These are phyloP conservation scores for Dendrothele bispora DNA, from an alignment of 768 basidiomycete genomes.

Conservation along the genomic window DNA sequence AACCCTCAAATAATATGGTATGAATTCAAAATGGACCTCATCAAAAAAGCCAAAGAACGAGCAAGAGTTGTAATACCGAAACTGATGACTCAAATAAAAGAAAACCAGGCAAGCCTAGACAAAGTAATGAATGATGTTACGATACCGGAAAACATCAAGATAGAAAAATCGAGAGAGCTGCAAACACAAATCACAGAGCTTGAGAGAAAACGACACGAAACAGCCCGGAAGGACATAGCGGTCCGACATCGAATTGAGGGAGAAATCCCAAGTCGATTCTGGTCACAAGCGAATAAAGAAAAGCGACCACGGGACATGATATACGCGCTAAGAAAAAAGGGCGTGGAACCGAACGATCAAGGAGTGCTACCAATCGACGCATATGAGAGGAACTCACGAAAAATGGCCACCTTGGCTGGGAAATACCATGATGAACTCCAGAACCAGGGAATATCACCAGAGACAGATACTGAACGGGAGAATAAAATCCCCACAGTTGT, in stretches of 20 bases:
- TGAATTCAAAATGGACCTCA: constrained; percentile 7
- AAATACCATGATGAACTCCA: constrained; percentile 30
- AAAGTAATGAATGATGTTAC: neutral
- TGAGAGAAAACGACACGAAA: neutral
- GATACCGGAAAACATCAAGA: neutral
- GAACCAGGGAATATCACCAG: too few relatives aligned
- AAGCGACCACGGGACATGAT: constrained; percentile 18
- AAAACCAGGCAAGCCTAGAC: constrained; percentile 1
- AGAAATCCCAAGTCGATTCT: constrained; percentile 19
- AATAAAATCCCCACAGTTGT: too few relatives aligned
- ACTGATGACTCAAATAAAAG: constrained; percentile 1
- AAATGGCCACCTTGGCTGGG: constrained; percentile 34
- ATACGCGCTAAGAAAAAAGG: constrained; percentile 3
- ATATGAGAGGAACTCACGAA: constrained; percentile 17
- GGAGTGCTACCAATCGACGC: too few relatives aligned
- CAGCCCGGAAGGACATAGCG: neutral
- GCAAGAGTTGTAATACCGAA: constrained; percentile 9
- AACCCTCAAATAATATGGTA: constrained; percentile 10
- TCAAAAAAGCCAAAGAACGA: constrained; percentile 7
- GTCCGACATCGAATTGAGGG: constrained; percentile 10
- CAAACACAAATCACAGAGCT: constrained; percentile 4
- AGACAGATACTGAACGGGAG: too few relatives aligned
- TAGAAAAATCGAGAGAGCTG: neutral
- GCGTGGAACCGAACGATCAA: neutral
- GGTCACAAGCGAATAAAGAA: constrained; percentile 11